Percentiles rank a stretch among this genome's conserved stretches.
phyloP scores from a whole-genome alignment of 352 stramenopile species.

The Pythium insidiosum region DNA sequence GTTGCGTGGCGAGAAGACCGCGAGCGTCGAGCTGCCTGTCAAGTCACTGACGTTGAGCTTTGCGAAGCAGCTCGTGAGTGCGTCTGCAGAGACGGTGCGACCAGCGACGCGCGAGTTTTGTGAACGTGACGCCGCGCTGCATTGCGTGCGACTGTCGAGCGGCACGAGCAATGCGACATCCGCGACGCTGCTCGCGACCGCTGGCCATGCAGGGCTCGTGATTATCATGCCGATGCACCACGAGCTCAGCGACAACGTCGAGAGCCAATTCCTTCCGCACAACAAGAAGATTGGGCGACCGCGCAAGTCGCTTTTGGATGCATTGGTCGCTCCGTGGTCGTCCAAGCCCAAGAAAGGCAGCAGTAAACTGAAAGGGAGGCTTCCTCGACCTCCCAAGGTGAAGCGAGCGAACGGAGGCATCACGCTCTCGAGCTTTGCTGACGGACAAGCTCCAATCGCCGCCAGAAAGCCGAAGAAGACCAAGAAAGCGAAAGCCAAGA shows the following conservation, averaged over 20 bases:
- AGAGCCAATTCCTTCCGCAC: slow-evolving; percentile 38
- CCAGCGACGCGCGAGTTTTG: slow-evolving; percentile 54
- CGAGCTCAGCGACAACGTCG: slow-evolving; percentile 40
- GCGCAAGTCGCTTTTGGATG: slow-evolving; percentile 3
- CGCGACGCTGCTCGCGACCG: slow-evolving; percentile 46
- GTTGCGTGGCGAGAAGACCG: slow-evolving; percentile 38
- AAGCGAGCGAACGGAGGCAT: slow-evolving; percentile 10
- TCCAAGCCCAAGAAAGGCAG: slow-evolving; percentile 23
- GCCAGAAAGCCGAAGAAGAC: slow-evolving; percentile 28
- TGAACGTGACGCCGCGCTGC: slow-evolving; percentile 67
- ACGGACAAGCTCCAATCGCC: slow-evolving; percentile 22
- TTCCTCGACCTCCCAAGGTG: slow-evolving; percentile 1
- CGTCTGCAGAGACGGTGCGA: slow-evolving; percentile 29
- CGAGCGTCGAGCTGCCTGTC: slow-evolving; percentile 41
- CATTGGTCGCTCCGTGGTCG: slow-evolving; percentile 9
- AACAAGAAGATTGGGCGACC: slow-evolving; percentile 48
- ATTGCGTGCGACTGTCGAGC: slow-evolving; percentile 55
- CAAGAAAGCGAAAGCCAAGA: not conserved
- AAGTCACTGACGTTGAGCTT: slow-evolving; percentile 54
- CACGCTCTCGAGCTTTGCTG: slow-evolving; percentile 34
- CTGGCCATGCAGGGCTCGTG: slow-evolving; percentile 62
- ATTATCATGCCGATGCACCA: slow-evolving; percentile 66
- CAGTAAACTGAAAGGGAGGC: no score
- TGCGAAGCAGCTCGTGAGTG: slow-evolving; percentile 29
- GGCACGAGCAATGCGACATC: no score